phyloP scores from a whole-genome alignment of 1,284 basidiomycete genomes.

The Cystobasidium pallidum region DNA sequence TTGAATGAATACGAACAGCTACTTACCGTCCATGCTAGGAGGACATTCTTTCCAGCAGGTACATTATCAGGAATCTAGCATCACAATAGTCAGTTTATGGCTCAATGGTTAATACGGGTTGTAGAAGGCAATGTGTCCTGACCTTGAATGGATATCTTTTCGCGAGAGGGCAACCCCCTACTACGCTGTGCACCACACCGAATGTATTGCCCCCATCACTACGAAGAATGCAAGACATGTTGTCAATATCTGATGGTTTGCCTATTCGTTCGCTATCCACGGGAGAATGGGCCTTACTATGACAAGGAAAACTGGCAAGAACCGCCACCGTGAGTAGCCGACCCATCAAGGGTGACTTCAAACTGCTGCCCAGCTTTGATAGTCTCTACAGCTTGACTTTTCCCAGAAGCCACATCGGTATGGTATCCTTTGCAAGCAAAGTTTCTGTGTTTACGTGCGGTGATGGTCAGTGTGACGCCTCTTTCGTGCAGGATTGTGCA shows the following conservation, averaged over 20 bases:
- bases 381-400: constrained; percentile 20
- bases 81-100: neutral
- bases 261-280: too few relatives aligned
- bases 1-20: too few relatives aligned
- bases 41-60: constrained; percentile 41
- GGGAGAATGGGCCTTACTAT: constrained; percentile 16
- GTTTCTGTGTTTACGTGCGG: too few relatives aligned
- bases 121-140: neutral
- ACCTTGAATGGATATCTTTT: constrained; percentile 29
- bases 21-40: constrained; percentile 28
- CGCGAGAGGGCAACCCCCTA: constrained; percentile 33
- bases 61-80: constrained; percentile 22
- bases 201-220: constrained; percentile 34
- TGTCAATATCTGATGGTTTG: too few relatives aligned
- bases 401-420: constrained; percentile 17
- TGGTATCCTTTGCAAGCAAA: constrained; percentile 37
- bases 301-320: constrained; percentile 34
- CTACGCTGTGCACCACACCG: constrained; percentile 32
- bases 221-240: neutral
- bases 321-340: constrained; percentile 30
- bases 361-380: constrained; percentile 31
- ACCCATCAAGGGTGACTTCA: constrained; percentile 8
- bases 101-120: neutral
- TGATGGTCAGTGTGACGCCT: too few relatives aligned
- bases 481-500: too few relatives aligned